A percentile compares a stretch with the other conserved stretches of the same genome.
These are phyloP conservation scores for Paramecium pentaurelia DNA, from an alignment of 73 alveolate species.

Conservation along the genomic window DNA sequence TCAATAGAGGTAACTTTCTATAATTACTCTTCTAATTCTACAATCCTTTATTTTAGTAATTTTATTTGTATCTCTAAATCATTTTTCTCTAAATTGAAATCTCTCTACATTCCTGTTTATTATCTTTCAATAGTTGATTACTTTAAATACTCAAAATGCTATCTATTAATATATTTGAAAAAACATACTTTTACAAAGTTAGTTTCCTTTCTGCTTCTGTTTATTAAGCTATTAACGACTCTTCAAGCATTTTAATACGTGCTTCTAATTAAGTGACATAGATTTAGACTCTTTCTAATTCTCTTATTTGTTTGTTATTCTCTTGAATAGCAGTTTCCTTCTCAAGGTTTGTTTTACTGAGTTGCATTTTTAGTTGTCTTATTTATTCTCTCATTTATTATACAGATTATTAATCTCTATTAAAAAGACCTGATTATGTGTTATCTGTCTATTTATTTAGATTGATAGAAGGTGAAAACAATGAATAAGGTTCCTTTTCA, in stretches of 20 bases:
- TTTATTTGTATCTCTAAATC: not conserved
- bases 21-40: not conserved
- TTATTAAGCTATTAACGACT: not conserved
- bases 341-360: not conserved
- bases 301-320: not conserved
- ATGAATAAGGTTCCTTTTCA: not conserved
- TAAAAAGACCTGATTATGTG: not conserved
- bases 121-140: not conserved
- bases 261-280: not conserved
- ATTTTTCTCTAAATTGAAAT: not conserved
- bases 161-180: not conserved
- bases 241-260: conserved; percentile 3
- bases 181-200: not conserved
- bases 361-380: not conserved
- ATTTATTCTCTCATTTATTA: not conserved
- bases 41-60: not conserved
- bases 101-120: conserved; percentile 13
- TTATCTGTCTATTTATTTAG: not conserved
- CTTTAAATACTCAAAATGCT: not conserved
- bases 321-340: not conserved
- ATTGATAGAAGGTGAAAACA: not conserved
- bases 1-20: not conserved
- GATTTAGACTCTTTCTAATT: not conserved
- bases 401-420: not conserved
- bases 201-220: not conserved